Evolutionary conservation across 208 protist genomes (phyloP), one percentile per base, ranked within the genome.

Genomic region (Acanthamoeba polyphaga): DNA sequence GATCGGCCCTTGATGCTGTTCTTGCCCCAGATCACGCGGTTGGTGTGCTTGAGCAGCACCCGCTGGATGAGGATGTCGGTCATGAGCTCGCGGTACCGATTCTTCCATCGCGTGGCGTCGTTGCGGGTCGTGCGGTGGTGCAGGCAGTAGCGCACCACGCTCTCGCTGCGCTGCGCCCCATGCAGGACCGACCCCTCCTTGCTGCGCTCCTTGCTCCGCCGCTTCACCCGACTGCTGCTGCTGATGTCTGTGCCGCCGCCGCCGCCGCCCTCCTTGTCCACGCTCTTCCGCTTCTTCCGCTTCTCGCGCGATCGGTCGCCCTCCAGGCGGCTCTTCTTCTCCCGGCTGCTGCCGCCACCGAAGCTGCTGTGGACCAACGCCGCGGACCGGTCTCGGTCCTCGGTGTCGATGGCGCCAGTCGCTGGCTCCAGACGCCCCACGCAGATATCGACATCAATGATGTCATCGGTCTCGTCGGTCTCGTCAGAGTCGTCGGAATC

Each of bases 1-100:
- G 78, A 87, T 6, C 51, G 78, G 27, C 78, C 78, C 78, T 62
- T 87, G 78, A 87, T 87, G 78, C 78, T 87, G 51, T 87, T 87
- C 78, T 87, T 87, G 51, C 78, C 78, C 78, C 78, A 87, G 78
- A 87, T 87, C 49, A 87, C 78, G 43, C 78, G 78, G 78, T 87
- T 87, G 27, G 78, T 87, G 51, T 87, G 78, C 78, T 87, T 87
- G 78, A 87, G 78, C 43, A 87, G 78, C 43, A 87, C 78, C 13
- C 78, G 78, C 49, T 87, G 78, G 49, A 87, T 87, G 78, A 87
- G 78, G 51, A 64, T 64, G 49, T 87, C 78, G 24, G 78, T 87
- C 49, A 87, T 87, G 8, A 87, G 13, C 78, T 87, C 78, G 15
- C 78, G 78, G 51, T 87, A 87, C 49, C 78, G 78, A 17, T 87